phyloP scores from a whole-genome alignment of 495 filamentous ascomycete species.

The Aspergillus saccharolyticus region DNA sequence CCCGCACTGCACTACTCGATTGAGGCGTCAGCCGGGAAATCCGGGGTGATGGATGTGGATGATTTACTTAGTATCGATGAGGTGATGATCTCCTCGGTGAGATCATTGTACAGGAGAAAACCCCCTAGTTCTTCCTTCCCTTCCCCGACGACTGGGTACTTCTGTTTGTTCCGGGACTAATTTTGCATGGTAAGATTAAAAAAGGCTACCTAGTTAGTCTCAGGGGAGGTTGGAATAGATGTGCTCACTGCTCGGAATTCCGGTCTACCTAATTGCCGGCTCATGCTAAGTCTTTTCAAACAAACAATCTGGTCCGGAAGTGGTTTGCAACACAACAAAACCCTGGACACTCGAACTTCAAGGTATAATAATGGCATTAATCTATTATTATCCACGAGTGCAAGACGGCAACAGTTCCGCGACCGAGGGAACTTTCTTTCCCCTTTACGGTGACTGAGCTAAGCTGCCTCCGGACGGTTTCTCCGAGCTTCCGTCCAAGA shows the following conservation, averaged over 20 bases:
- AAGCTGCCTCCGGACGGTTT: slow-evolving; percentile 11
- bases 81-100: not conserved
- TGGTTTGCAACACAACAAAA: not conserved
- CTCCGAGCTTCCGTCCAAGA: slow-evolving; percentile 12
- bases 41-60: not conserved
- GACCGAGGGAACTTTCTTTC: slow-evolving; percentile 4
- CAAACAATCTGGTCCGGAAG: not conserved
- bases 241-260: not conserved
- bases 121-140: no score
- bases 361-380: slow-evolving; percentile 1
- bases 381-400: slow-evolving; percentile 2
- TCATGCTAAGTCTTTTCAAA: not conserved
- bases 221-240: no score
- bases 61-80: no score
- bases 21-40: not conserved
- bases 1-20: not conserved
- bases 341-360: not conserved
- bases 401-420: not conserved
- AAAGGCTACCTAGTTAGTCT: not conserved
- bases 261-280: not conserved
- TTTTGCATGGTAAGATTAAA: not conserved
- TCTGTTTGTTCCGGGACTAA: not conserved
- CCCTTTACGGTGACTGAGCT: not conserved
- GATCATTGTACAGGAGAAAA: not conserved
- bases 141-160: not conserved